Evolutionary conservation across 768 basidiomycete genomes (phyloP).

Genomic region (Rhizopogon roseolus): DNA sequence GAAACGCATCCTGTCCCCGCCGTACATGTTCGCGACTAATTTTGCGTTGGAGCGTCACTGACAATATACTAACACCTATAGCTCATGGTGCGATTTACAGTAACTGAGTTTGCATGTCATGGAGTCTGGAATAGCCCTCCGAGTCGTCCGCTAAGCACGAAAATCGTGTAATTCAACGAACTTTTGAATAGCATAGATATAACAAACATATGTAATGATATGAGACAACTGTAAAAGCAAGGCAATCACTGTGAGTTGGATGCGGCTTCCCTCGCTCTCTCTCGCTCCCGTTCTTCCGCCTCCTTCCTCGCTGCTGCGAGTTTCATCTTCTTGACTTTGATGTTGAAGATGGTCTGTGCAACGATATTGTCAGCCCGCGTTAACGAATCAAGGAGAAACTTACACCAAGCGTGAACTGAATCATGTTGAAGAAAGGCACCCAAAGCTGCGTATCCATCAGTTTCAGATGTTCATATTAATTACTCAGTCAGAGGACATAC

Average conservation of each 20-base stretch:
- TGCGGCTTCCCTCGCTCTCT: constrained; percentile 18
- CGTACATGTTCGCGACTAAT: too few species aligned
- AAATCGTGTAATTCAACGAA: too few species aligned
- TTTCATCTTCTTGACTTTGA: constrained; percentile 60
- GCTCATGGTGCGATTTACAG: too few species aligned
- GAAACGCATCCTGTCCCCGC: too few species aligned
- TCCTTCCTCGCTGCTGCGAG: constrained; percentile 52
- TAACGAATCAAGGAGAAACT: constrained; percentile 17
- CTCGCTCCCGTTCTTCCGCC: constrained; percentile 30
- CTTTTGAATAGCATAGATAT: constrained; percentile 4
- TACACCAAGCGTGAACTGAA: constrained; percentile 76
- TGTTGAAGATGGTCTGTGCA: constrained; percentile 66
- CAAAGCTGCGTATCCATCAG: constrained; percentile 49
- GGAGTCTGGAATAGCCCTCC: too few species aligned
- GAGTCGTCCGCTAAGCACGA: too few species aligned
- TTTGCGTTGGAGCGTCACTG: too few species aligned
- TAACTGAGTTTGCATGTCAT: too few species aligned
- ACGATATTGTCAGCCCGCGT: not conserved
- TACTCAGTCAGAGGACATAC: constrained; percentile 30
- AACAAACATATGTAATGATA: not conserved
- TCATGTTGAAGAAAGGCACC: constrained; percentile 82
- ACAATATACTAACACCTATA: too few species aligned
- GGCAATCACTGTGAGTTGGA: constrained; percentile 6
- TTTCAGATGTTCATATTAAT: not conserved
- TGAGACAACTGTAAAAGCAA: constrained; percentile 9